Evolutionary conservation across 1,284 basidiomycete genomes (phyloP), one percentile per base, ranked within the genome.

Genomic region (Irpex lacteus): DNA sequence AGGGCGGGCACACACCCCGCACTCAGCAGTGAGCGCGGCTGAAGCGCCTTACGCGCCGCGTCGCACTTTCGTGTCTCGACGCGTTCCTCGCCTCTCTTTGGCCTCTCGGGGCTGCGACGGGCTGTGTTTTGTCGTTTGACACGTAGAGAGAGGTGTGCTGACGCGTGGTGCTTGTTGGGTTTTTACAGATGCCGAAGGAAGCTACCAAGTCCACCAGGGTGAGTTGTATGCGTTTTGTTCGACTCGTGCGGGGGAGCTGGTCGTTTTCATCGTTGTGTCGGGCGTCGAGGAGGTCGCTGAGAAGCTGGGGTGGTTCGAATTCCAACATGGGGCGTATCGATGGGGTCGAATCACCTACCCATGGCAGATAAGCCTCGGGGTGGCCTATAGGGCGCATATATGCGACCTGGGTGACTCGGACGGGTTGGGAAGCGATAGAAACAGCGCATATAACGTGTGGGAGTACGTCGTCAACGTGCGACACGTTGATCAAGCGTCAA

Each of bases 141-240:
- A 71, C 72, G 75, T 77, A 73, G 73, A 66, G 70, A 74, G 8
- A 75, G 63, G 66, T 66, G 57, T 65, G 56, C 75, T 82, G 65
- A 82, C 70, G 32, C 70, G 54, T 68, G 67, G 73, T 69, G 64
- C 13, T 63, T 72, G 21, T 56, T 56, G 21, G 21, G 18, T 56
- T 36, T 67, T 68, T 75, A 70, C 77, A 89, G 87, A 95, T 95
- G 92, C 92, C 91, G 72, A 94, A 93, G 76, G 91, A 90, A 78
- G 78, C 85, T 64, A 82, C 87, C 65, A 92, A 91, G 80, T 76
- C 88, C 69, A 93, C 88, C 70, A 93, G 90, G 82, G 91, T 91
- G 67, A 71, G 82, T 26, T 76, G 55, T 70, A 65, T 63, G 21
- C 57, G 15, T 18, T 61, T 32, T 50, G 54, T 60, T 53, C 57